Conservation (phyloP, 202 grass and related monocot genomes). For the Panicum virgatum region DNA sequence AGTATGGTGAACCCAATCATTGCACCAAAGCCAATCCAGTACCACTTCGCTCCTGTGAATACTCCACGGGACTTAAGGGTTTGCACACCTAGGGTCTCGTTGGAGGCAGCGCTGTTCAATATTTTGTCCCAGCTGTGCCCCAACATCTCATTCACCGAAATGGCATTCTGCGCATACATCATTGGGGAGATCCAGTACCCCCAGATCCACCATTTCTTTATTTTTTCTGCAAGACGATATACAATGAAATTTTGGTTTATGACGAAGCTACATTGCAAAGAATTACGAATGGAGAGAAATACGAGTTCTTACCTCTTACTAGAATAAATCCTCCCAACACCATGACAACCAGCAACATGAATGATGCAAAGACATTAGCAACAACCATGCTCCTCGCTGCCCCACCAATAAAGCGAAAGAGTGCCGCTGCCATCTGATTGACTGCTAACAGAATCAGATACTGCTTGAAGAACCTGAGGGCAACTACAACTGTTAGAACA, state of each 20-base stretch:
- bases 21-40: slow-evolving; percentile 82
- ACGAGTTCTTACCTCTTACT: neutral
- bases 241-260: neutral
- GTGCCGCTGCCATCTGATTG: slow-evolving; percentile 67
- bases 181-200: slow-evolving; percentile 77
- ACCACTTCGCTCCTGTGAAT: slow-evolving; percentile 79
- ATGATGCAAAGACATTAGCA: slow-evolving; percentile 69
- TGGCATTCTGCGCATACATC: slow-evolving; percentile 66
- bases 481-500: neutral
- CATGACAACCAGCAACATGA: slow-evolving; percentile 55
- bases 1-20: slow-evolving; percentile 67
- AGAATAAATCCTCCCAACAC: slow-evolving; percentile 74
- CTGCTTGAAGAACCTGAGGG: slow-evolving; percentile 67
- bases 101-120: neutral
- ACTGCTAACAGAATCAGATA: slow-evolving; percentile 66
- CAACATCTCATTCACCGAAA: slow-evolving; percentile 69
- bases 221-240: slow-evolving; percentile 57
- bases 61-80: slow-evolving; percentile 57
- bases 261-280: neutral
- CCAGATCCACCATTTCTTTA: slow-evolving; percentile 96
- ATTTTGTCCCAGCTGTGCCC: slow-evolving; percentile 61
- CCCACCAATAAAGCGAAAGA: slow-evolving; percentile 70
- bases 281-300: neutral
- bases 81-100: slow-evolving; percentile 54
- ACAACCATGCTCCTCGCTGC: slow-evolving; percentile 58